Percentiles rank a stretch among this genome's conserved stretches.
phyloP scores from a whole-genome alignment of 352 stramenopile genomes.

The Phytophthora parvispora region DNA sequence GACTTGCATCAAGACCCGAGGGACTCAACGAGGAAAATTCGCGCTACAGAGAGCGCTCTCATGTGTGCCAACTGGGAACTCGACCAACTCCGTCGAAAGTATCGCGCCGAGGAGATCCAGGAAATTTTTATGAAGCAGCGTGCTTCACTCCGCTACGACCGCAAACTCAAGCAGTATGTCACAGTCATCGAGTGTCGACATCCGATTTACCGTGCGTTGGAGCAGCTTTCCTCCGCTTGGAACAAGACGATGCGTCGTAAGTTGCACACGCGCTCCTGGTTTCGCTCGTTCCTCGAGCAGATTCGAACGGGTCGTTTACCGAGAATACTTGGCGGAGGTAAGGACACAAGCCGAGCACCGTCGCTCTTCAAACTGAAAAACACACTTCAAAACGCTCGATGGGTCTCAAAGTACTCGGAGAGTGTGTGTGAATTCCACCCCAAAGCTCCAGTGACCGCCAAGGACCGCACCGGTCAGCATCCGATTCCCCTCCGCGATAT shows the following conservation, averaged over 20 bases:
- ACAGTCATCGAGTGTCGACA: slow-evolving; percentile 92
- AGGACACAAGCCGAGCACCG: slow-evolving; percentile 40
- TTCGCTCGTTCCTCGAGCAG: slow-evolving; percentile 92
- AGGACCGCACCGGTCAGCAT: slow-evolving; percentile 59
- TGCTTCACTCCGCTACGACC: slow-evolving; percentile 91
- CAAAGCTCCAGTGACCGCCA: slow-evolving; percentile 83
- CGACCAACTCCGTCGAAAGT: slow-evolving; percentile 87
- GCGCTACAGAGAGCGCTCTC: slow-evolving; percentile 76
- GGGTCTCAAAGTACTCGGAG: slow-evolving; percentile 74
- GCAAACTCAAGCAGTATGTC: slow-evolving; percentile 88
- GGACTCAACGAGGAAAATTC: slow-evolving; percentile 56
- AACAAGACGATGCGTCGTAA: slow-evolving; percentile 93
- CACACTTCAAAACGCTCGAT: slow-evolving; percentile 81
- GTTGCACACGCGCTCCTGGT: slow-evolving; percentile 89
- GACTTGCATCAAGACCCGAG: slow-evolving; percentile 67
- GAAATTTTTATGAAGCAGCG: slow-evolving; percentile 93
- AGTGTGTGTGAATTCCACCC: slow-evolving; percentile 74
- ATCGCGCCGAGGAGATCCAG: slow-evolving; percentile 93
- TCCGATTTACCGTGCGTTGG: slow-evolving; percentile 90
- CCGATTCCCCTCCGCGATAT: slow-evolving; percentile 39
- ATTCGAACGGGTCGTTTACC: slow-evolving; percentile 72
- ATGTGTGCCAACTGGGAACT: slow-evolving; percentile 96
- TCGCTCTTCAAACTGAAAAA: slow-evolving; percentile 88
- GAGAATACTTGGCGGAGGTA: slow-evolving; percentile 23
- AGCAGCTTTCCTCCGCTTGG: slow-evolving; percentile 60